Conservation (phyloP, 139 green algal genomes). For the Coelastrella sp. region DNA sequence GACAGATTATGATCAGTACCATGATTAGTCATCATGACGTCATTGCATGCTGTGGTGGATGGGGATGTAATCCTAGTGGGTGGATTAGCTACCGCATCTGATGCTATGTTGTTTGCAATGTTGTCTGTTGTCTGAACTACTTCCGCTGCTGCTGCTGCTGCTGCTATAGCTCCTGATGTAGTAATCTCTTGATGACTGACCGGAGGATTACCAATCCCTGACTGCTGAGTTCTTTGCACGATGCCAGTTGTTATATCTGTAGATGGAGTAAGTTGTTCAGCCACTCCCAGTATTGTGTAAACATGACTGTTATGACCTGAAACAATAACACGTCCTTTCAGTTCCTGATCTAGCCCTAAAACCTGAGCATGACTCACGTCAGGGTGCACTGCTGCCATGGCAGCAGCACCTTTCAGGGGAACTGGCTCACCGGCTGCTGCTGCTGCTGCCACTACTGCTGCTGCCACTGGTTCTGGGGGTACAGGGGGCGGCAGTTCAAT, state of each 20-base stretch:
- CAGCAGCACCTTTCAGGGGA: background rate
- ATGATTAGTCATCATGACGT: background rate
- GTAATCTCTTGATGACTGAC: background rate
- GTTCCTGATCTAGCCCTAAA: background rate
- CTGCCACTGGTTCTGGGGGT: background rate
- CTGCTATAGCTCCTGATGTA: too few species aligned
- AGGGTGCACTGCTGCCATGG: background rate
- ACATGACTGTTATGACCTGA: slow-evolving; percentile 36
- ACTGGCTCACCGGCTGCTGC: slow-evolving; percentile 3
- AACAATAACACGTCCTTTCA: slow-evolving; percentile 14
- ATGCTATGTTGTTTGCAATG: background rate
- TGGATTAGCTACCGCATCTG: background rate
- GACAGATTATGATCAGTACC: background rate
- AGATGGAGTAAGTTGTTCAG: background rate
- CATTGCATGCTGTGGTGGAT: too few species aligned
- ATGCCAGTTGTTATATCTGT: background rate
- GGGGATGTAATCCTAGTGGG: background rate
- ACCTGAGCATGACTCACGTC: background rate
- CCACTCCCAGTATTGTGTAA: background rate
- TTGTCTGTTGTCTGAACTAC: too few species aligned
- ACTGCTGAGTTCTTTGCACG: background rate
- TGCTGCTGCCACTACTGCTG: background rate
- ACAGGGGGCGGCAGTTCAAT: background rate
- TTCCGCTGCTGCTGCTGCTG: background rate
- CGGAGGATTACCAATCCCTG: background rate